Evolutionary conservation across 495 filamentous ascomycete species (phyloP), one percentile per base, ranked within the genome.

Genomic region (Aspergillus cavernicola): DNA sequence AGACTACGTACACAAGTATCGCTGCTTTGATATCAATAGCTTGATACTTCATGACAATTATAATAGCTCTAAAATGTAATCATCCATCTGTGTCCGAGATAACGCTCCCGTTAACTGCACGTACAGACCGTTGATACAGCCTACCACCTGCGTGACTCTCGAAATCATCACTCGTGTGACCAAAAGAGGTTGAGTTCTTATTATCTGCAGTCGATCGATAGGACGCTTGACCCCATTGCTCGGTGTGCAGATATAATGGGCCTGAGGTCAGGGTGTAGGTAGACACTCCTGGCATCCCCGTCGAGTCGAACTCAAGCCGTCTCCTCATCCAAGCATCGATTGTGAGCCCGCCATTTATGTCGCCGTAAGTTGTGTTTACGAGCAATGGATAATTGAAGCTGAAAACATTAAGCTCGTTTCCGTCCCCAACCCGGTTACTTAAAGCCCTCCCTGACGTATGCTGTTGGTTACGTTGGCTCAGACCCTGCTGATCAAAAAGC

Each of bases 321-420:
- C 86, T 82, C 29, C 67, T 61, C 20, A 92, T 66, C 19, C 69
- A 67, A 0, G 80, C 86, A 42, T 72, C 71, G 38, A 92, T 85
- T 23, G 77, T 75, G 40, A 85, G 67, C 45, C 81, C 82, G 2
- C 80, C 80, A 24, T 70, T 39, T 0, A 68, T 43, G 13, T 68
- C 59, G 22, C 74, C 42, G 53, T 80, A 84, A 1, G 79, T 73
- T 6, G 77, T 77, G 48, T 84, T 82, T 15, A 82, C 80, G 43
- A 69, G 73, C 0, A 92, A 56, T 2, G 87, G 88, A 58, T 89
- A 91, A 8, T 59, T 60, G 68, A 87, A 90, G 4, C 60, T 69
- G 9, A 75, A 66, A 6, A 60, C 57, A 45, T 77, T 58, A 11
- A 59, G 36, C 41, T 12, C 41, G 20, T 50, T 11, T 2, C 35